Evolutionary conservation across 2,329 filamentous ascomycete genomes (phyloP), one percentile per base, ranked within the genome.

Genomic region (Herpotrichia juniperi): DNA sequence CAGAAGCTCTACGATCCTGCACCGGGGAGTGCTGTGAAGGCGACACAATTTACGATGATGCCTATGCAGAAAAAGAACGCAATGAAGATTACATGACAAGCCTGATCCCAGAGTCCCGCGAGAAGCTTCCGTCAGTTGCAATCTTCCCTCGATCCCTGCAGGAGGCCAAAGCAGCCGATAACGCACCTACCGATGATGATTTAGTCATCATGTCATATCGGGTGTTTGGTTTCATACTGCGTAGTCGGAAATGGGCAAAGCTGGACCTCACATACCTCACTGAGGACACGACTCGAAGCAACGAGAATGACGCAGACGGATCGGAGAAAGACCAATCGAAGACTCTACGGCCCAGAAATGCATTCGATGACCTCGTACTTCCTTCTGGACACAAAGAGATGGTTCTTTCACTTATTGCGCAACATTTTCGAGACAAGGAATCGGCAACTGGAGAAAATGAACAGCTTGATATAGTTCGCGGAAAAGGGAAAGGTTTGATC

Each of bases 401-500:
- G n/a, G n/a, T 31, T n/a, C 9, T 9, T 31, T 8, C 9, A n/a
- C n/a, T 31, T 9, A n/a, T 31, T 8, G 9, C 9, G 28, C 9
- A 9, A 9, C 28, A 31, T n/a, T 31, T 9, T n/a, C 28, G 28
- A 9, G n/a, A n/a, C 28, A 9, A n/a, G 9, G 9, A 31, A 31
- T n/a, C 9, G 28, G 28, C 28, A n/a, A 31, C 28, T 31, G 28
- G 28, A 31, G 28, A 31, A n/a, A 31, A 31, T 31, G n/a, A 31
- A 31, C 34, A 17, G 17, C 8, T 39, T 39, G 21, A 21, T 43
- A 7, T 22, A 9, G 11, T 21, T 10, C 10, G 7, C 10, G 10
- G 16, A 43, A 7, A 7, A 32, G 80, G 80, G 11, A 70, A 71
- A 19, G 79, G 80, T 6, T 72, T 81, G 30, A 78, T 81, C 48